Evolutionary conservation across 169 alveolate genomes (phyloP).

Genomic region (Perkinsus chesapeaki): DNA sequence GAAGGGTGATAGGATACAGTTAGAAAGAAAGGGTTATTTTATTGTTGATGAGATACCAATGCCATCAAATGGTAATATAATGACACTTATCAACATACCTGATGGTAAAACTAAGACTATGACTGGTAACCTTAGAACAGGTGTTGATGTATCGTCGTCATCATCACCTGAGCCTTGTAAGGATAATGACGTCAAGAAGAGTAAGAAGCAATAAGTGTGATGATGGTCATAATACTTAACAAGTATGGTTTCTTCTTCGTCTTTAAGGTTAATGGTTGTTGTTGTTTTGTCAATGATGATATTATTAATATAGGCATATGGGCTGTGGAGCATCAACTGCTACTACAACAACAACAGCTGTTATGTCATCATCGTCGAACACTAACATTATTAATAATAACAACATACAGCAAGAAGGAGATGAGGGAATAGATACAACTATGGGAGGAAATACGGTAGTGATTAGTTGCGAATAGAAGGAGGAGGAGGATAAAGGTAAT

Average conservation of each 20-base stretch:
- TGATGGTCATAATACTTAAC: neutral
- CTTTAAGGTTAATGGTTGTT: neutral
- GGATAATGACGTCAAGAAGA: too few relatives aligned
- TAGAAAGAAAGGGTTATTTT: constrained; percentile 96
- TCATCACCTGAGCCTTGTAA: neutral
- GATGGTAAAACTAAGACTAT: constrained; percentile 63
- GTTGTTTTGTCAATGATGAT: neutral
- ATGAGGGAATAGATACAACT: too few relatives aligned
- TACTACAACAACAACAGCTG: neutral
- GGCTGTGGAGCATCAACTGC: neutral
- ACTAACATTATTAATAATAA: neutral
- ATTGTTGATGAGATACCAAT: constrained; percentile 67
- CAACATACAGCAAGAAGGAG: neutral
- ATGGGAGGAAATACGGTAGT: too few relatives aligned
- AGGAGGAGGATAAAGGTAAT: too few relatives aligned
- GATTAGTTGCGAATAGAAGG: too few relatives aligned
- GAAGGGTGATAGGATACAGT: constrained; percentile 75
- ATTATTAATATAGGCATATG: neutral
- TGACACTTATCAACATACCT: constrained; percentile 80
- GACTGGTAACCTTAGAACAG: neutral
- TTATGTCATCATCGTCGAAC: neutral
- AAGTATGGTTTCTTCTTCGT: neutral
- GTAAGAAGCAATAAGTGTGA: neutral
- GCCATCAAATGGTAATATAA: constrained; percentile 26
- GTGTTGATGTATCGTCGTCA: neutral